Base-by-base conservation (phyloP, 768 basidiomycete species). In the Phylloporus sp. region DNA sequence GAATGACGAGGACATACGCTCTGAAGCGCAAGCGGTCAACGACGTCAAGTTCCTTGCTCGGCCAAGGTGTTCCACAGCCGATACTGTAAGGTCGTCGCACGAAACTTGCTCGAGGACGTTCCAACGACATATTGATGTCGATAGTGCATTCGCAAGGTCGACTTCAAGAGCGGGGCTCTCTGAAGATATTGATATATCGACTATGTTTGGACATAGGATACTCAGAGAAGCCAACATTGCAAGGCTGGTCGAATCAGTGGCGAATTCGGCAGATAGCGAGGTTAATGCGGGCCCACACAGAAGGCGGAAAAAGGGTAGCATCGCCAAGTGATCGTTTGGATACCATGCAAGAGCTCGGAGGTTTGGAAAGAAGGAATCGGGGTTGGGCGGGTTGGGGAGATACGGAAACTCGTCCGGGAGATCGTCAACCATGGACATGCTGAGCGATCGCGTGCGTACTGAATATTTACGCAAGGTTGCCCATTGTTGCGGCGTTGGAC, bases 261-360 rank as follows among this genome's bases (percentile, higher is more conserved):
- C 53, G 49, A 63, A 63, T 47, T 63, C 62, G 6, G 49, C 57
- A 2, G 54, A 62, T 1, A 63, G 40, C 11, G 52, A 44, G 10
- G 54, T 59, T 18, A 65, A 35, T 6, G 62, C 16, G 18, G 63
- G 55, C 16, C 65, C 59, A 11, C 65, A 67, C 22, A 65, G 18
- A 26, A 65, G 55, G 20, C 55, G 63, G 26, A 65, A 29, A 38
- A 65, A 56, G 23, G 57, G 65, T 2, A 59, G 45, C 53, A 56
- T 59, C 27, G 41, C 12, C 2, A 52, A 28, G 45, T 67, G 63
- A 22, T 56, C 49, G 31, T 52, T 43, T 13, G 63, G 60, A 36
- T 51, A 65, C 64, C 64, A 65, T 12, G 46, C 54, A 22, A 68
- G 35, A 26, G 52, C 52, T 4, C 24, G 55, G n/a, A 65, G 23